phyloP scores from a whole-genome alignment of 2,329 filamentous ascomycete species.

The Paracamarosporium sp. region DNA sequence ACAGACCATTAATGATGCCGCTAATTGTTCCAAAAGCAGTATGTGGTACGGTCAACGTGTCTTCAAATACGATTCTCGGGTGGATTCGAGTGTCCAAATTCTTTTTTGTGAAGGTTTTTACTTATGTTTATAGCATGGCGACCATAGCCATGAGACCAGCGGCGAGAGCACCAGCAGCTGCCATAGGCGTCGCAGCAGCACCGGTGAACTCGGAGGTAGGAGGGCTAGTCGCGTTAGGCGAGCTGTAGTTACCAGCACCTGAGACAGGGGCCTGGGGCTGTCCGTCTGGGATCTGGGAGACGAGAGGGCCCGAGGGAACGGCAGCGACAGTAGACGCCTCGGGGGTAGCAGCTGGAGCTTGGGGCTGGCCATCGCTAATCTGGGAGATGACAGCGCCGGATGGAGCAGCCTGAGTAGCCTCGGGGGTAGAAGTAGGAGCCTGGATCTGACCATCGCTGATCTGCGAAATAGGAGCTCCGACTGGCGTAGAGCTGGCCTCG shows the following conservation, averaged over 20 bases:
- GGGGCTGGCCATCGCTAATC: constrained; percentile 23
- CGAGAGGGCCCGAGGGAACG: neutral
- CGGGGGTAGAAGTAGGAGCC: constrained; percentile 15
- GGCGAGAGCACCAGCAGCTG: constrained; percentile 31
- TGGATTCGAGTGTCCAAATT: neutral
- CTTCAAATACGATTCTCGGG: neutral
- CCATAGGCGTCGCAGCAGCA: constrained; percentile 30
- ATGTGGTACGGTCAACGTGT: neutral
- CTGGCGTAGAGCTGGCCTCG: constrained; percentile 9
- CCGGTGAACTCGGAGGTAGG: constrained; percentile 35
- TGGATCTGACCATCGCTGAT: constrained; percentile 21
- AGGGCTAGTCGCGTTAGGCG: constrained; percentile 19
- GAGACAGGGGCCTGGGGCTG: constrained; percentile 19
- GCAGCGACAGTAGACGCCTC: neutral
- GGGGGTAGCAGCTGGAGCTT: constrained; percentile 5
- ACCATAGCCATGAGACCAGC: constrained; percentile 37
- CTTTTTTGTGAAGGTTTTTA: neutral
- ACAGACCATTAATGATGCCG: neutral
- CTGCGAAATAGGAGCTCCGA: constrained; percentile 11
- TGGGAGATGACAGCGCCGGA: constrained; percentile 10
- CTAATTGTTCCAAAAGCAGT: constrained; percentile 7
- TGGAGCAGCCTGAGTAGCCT: too few relatives aligned
- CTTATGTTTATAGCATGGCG: constrained; percentile 33
- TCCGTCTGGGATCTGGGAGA: constrained; percentile 16
- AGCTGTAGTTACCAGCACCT: constrained; percentile 16